phyloP scores from a whole-genome alignment of 2,329 filamentous ascomycete species.

The Hypoxylon sp. region DNA sequence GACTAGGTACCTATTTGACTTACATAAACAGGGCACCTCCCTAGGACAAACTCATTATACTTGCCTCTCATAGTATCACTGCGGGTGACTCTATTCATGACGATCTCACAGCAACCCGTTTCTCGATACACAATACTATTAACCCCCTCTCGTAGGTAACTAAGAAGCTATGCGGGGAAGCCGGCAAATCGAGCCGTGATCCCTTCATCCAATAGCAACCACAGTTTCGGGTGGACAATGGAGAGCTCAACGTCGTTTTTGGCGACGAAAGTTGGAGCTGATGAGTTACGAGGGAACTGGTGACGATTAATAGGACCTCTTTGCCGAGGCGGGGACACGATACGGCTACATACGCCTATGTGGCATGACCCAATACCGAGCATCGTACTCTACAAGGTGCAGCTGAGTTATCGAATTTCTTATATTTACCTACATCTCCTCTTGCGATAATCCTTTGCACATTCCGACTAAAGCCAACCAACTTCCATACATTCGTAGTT shows the following conservation, averaged over 20 bases:
- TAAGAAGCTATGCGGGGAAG: slow-evolving; percentile 27
- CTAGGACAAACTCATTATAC: too few species aligned
- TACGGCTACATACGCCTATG: not conserved
- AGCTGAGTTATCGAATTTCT: too few species aligned
- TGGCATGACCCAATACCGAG: slow-evolving; percentile 1
- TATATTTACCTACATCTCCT: too few species aligned
- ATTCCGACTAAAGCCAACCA: too few species aligned
- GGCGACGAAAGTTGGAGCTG: slow-evolving; percentile 15
- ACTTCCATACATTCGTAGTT: too few species aligned
- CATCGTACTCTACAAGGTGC: too few species aligned
- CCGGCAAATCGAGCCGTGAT: slow-evolving; percentile 33
- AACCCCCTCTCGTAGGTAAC: slow-evolving; percentile 16
- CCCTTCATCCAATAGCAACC: slow-evolving; percentile 22
- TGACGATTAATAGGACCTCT: not conserved
- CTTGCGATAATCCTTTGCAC: too few species aligned
- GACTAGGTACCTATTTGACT: too few species aligned
- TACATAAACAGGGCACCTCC: too few species aligned
- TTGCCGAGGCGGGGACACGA: not conserved
- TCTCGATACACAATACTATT: slow-evolving; percentile 12
- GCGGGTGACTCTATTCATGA: slow-evolving; percentile 16
- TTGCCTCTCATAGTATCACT: not conserved
- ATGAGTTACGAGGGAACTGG: not conserved
- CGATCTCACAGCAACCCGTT: slow-evolving; percentile 9
- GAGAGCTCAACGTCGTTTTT: slow-evolving; percentile 31
- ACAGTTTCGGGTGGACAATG: slow-evolving; percentile 39